Evolutionary conservation across 257 asterid genomes (phyloP), one percentile per base, ranked within the genome.

Genomic region (Penstemon eatonii): DNA sequence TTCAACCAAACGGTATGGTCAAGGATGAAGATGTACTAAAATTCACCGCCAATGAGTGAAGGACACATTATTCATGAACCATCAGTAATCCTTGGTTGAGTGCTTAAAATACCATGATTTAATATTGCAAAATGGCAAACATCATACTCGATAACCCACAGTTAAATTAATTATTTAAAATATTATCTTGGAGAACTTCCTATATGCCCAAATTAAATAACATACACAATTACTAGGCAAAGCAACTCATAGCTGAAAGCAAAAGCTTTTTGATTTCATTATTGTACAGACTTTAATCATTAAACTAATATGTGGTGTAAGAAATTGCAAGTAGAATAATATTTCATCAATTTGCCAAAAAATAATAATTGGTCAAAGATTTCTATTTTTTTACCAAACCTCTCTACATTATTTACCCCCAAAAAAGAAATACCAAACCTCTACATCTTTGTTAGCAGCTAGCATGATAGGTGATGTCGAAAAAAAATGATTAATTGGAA

Each of bases 181-280:
- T 12, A 70, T 74, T 78, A 64, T 73, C 69, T 63, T 70, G 63
- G 56, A 77, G 56, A 59, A 63, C 53, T 71, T 74, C 68, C 70
- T 65, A 67, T 58, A 74, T 67, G 56, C 65, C 78, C 50, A 25
- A 25, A 1, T 25, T 25, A 66, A 59, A 36, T 44, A 53, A 65
- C 66, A 71, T 64, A 39, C 80, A 71, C 59, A 77, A 66, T 72
- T 36, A 79, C 85, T 68, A 79, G 50, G 80, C 71, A 44, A 72
- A 80, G 56, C 57, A 69, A 44, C 66, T 43, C 54, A 53, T 60
- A 11, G 5, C 37, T 46, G 59, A 66, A 66, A 70, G 62, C 73
- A 58, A 65, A 56, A 56, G 43, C 60, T 12, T 71, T 46, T 39
- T 2, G 15, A 6, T 7, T 52, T n/a, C 7, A 10, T 44, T 67